Evolutionary conservation across 345 rosid genomes (phyloP), one percentile per base, ranked within the genome.

Genomic region (Pugionium cornutum): DNA sequence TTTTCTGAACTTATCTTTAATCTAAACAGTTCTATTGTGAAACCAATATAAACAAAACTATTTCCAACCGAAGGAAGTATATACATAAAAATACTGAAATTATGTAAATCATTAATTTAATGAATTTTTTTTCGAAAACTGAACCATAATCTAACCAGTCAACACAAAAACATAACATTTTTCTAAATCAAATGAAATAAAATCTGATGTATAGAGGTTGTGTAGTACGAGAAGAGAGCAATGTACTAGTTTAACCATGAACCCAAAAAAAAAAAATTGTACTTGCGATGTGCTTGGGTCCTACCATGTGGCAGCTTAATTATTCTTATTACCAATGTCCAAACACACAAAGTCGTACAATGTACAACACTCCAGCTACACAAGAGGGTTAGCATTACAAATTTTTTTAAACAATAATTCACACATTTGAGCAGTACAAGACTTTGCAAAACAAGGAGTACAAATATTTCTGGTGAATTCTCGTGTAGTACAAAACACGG

Each of bases 241-340:
- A 8, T 11, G 71, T 67, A 54, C 63, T 66, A 33, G 34, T 53
- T 53, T 53, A 30, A 43, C 11, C 5, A 18, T 2, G 4, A 11
- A 9, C 18, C 50, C 18, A 18, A 18, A 58, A 3, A 26, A 3
- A 26, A 4, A 4, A 4, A 28, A 39, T 1, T 34, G 62, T 67
- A 62, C 75, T 70, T 30, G 49, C 57, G 36, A 62, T 62, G 47
- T 64, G 26, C 36, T 34, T 65, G 18, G 69, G 71, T 29, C 72
- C 72, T 66, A 73, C 76, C 67, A 66, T 62, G 66, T 73, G 76
- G 67, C 54, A 72, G 35, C 66, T 57, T 11, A 64, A 27, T 56
- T n/a, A 71, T 64, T 62, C 35, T 54, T 32, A 32, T 35, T 4
- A 28, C 18, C 68, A 53, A 51, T 42, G 48, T 51, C 52, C 5